Evolutionary conservation across 257 asterid genomes (phyloP), one percentile per base, ranked within the genome.

Genomic region (Solanum neorickii): DNA sequence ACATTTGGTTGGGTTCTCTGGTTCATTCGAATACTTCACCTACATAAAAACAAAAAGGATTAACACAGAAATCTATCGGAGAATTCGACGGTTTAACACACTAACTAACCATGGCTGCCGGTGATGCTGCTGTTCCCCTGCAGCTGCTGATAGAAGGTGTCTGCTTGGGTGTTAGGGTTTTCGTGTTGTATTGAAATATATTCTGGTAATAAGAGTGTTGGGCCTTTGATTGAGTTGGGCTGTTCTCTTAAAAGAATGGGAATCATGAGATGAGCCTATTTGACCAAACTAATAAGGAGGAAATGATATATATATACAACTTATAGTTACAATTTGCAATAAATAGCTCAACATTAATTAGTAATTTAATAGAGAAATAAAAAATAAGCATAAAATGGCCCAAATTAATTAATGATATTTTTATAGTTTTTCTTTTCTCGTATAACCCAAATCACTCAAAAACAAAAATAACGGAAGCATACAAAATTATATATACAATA

Each of bases 1-100:
- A 95, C 98, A 93, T 90, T 94, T 93, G 83, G 98, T 94, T 21
- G 87, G 90, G 37, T 95, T 95, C 35, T 92, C 94, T n/a, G 97
- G 95, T 90, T 95, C 97, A 74, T 86, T 91, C 74, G 98, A 95
- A 89, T 95, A 95, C 91, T 94, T 96, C 94, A 94, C 98, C 98
- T 82, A 49, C 69, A 80, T 0, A n/a, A 5, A 14, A 27, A 15
- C 3, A n/a, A 49, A 49, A 49, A 10, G 12, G 29, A 82, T 82
- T 82, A 82, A 18, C 3, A 11, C 11, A 29, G 31, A 1, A 29
- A 7, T 49, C 18, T 10, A 82, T 82, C 6, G 42, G 3, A 47
- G 15, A 52, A 3, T 49, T 27, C 2, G 11, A 29, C 12, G 25
- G 68, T 29, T 49, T 49, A 82, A 82, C 42, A 35, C 42, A 49